phyloP scores from a whole-genome alignment of 352 stramenopile species.

The Globisporangium perplexum region DNA sequence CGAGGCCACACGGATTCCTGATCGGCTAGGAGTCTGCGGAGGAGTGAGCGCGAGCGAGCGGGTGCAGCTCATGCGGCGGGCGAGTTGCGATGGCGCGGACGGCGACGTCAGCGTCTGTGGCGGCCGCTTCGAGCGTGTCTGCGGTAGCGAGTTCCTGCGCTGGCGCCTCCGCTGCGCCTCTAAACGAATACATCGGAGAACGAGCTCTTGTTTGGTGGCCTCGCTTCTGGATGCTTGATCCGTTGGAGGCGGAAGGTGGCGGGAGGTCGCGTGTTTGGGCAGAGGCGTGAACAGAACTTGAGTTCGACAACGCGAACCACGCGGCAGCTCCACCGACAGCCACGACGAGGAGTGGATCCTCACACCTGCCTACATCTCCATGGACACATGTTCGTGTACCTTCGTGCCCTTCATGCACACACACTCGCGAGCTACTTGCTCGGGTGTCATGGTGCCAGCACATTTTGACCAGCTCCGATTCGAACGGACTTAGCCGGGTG shows the following conservation, averaged over 20 bases:
- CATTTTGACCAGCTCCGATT: not conserved
- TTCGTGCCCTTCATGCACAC: too few relatives aligned
- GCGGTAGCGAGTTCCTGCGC: not conserved
- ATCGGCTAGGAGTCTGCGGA: slow-evolving; percentile 10
- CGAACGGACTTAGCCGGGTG: not conserved
- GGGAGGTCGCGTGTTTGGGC: too few relatives aligned
- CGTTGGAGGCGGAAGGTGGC: not conserved
- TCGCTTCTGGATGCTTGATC: not conserved
- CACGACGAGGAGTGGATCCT: not conserved
- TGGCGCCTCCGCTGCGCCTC: not conserved
- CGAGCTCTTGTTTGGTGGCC: slow-evolving; percentile 12
- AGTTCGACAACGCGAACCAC: too few relatives aligned
- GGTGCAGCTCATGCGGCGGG: not conserved
- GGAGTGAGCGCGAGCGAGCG: not conserved
- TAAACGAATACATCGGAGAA: slow-evolving; percentile 21
- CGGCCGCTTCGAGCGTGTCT: not conserved
- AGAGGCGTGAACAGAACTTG: not conserved
- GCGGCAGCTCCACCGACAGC: not conserved
- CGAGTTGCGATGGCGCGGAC: not conserved
- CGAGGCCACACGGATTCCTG: slow-evolving; percentile 10
- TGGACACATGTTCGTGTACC: too few relatives aligned
- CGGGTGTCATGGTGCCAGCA: not conserved
- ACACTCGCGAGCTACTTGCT: too few relatives aligned
- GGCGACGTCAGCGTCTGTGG: not conserved
- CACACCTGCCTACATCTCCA: not conserved